Percentiles rank a stretch among this genome's conserved stretches.
phyloP scores from a whole-genome alignment of 495 filamentous ascomycete genomes.

The Rostrohypoxylon terebratum region DNA sequence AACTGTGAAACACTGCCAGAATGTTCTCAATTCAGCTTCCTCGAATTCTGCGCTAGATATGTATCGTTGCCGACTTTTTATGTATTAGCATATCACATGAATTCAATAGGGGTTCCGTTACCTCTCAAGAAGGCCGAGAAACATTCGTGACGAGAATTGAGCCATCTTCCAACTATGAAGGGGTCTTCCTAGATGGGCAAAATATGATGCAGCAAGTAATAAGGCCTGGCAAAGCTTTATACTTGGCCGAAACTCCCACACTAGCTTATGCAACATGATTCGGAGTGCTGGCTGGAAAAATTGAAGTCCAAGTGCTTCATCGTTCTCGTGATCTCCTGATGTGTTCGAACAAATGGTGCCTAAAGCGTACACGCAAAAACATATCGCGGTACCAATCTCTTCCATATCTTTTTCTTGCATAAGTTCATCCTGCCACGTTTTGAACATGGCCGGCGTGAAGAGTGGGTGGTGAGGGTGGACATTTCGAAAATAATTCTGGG shows the following conservation, averaged over 20 bases:
- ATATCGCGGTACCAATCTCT: constrained; percentile 49
- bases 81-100: constrained; percentile 25
- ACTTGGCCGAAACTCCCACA: constrained; percentile 51
- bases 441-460: constrained; percentile 48
- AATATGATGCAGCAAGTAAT: constrained; percentile 53
- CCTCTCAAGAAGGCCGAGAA: constrained; percentile 49
- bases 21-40: constrained; percentile 49
- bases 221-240: constrained; percentile 49
- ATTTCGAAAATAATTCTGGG: constrained; percentile 49
- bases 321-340: constrained; percentile 32
- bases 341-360: constrained; percentile 44
- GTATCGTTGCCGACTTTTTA: constrained; percentile 38
- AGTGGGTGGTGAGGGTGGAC: constrained; percentile 53
- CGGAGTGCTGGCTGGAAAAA: constrained; percentile 53
- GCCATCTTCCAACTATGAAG: constrained; percentile 54
- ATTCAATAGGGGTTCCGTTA: constrained; percentile 16
- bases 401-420: constrained; percentile 45
- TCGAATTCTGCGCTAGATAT: constrained; percentile 44
- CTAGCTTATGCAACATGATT: constrained; percentile 47
- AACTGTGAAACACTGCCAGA: constrained; percentile 55
- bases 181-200: constrained; percentile 52
- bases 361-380: constrained; percentile 53
- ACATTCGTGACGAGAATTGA: constrained; percentile 47
- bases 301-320: constrained; percentile 48
- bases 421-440: constrained; percentile 46